Conservation (phyloP, 2,329 filamentous ascomycete species). For the Hawksworthiomyces lignivorus region DNA sequence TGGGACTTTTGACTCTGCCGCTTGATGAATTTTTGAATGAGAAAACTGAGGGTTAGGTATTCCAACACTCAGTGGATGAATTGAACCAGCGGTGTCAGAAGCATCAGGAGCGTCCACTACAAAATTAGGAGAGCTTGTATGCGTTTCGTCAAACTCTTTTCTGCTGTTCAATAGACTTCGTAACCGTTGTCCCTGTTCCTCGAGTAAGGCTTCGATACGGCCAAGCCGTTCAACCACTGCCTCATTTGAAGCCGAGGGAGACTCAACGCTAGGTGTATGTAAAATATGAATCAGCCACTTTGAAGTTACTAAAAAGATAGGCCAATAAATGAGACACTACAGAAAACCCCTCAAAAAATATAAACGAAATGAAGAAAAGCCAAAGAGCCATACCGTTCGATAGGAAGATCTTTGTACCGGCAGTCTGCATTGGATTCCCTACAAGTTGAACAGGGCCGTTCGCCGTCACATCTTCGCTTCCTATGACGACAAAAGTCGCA, state of each 20-base stretch:
- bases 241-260: conserved; percentile 15
- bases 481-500: conserved; percentile 33
- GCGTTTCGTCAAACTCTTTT: no score
- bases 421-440: conserved; percentile 30
- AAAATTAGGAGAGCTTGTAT: no score
- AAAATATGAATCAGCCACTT: no score
- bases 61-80: no score
- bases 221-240: conserved; percentile 29
- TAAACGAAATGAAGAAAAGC: neutral
- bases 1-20: no score
- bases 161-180: no score
- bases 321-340: neutral
- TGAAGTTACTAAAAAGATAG: neutral
- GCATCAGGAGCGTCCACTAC: no score
- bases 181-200: conserved; percentile 18
- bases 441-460: conserved; percentile 31
- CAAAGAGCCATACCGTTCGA: conserved; percentile 15
- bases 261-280: conserved; percentile 7
- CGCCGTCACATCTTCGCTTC: conserved; percentile 31
- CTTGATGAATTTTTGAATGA: no score
- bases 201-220: conserved; percentile 27
- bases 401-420: conserved; percentile 30
- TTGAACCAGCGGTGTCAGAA: no score
- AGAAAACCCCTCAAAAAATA: neutral
- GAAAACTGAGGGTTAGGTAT: no score